Evolutionary conservation across 192 early-diverging fungal genomes (phyloP).

Genomic region (Phycomyces nitens): DNA sequence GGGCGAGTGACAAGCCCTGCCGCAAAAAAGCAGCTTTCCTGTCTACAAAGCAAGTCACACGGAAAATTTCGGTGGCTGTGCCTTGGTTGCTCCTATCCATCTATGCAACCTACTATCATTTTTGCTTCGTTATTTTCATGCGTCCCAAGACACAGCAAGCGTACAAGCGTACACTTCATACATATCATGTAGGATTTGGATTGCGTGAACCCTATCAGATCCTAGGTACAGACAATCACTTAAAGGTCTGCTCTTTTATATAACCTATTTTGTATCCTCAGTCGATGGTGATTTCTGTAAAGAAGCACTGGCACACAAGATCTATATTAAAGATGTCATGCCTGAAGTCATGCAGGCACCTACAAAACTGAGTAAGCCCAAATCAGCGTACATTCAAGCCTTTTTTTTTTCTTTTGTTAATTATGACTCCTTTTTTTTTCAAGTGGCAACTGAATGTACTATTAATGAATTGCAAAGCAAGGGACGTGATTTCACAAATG

Average conservation of each 20-base stretch:
- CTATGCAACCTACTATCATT: constrained; percentile 2
- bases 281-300: constrained; percentile 84
- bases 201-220: constrained; percentile 94
- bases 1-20: not conserved
- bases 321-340: constrained; percentile 61
- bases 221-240: constrained; percentile 47
- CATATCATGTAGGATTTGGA: constrained; percentile 77
- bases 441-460: constrained; percentile 65
- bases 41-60: not conserved
- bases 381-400: not conserved
- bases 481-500: constrained; percentile 56
- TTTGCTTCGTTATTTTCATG: constrained; percentile 51
- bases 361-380: constrained; percentile 38
- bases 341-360: constrained; percentile 61
- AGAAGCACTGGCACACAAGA: constrained; percentile 56
- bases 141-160: constrained; percentile 77
- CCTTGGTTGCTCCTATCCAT: not conserved
- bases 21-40: no score
- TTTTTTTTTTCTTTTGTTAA: constrained; percentile 2
- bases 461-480: constrained; percentile 66
- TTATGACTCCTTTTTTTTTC: constrained; percentile 7
- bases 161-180: constrained; percentile 76
- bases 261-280: constrained; percentile 23
- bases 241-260: no score
- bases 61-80: constrained; percentile 4